Percentiles rank a stretch among this genome's conserved stretches.
Evolutionary conservation across 805 yeast genomes (phyloP).

Genomic region (Ogataea zsoltii): DNA sequence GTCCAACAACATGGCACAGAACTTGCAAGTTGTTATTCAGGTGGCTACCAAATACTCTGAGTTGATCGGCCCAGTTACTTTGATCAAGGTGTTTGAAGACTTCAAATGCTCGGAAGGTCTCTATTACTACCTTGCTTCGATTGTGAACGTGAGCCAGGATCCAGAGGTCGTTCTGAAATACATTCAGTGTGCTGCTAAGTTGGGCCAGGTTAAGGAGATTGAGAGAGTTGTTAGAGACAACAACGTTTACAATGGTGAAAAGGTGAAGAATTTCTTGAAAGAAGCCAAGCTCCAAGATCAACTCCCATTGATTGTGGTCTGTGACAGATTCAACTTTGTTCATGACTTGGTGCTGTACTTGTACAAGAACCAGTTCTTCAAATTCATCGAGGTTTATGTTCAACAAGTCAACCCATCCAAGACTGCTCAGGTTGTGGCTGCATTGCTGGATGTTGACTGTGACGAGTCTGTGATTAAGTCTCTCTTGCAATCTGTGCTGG

Average conservation of each 20-base stretch:
- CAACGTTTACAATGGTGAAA: slow-evolving; percentile 92
- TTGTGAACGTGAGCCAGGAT: slow-evolving; percentile 91
- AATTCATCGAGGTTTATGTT: slow-evolving; percentile 95
- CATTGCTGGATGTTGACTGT: slow-evolving; percentile 94
- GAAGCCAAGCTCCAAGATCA: slow-evolving; percentile 94
- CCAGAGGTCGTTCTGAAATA: slow-evolving; percentile 95
- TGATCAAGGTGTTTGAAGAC: slow-evolving; percentile 91
- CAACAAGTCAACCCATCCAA: slow-evolving; percentile 96
- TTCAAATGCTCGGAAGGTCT: slow-evolving; percentile 90
- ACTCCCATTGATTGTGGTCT: slow-evolving; percentile 92
- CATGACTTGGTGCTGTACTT: slow-evolving; percentile 92
- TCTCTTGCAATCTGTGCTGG: slow-evolving; percentile 80
- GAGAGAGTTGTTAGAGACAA: slow-evolving; percentile 95
- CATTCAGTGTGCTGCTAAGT: slow-evolving; percentile 88
- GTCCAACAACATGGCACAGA: slow-evolving; percentile 74
- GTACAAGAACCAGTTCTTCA: slow-evolving; percentile 93
- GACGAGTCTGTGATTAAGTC: slow-evolving; percentile 85
- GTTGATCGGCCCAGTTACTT: slow-evolving; percentile 78
- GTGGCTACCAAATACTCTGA: slow-evolving; percentile 97
- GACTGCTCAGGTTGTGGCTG: slow-evolving; percentile 96
- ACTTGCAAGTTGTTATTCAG: slow-evolving; percentile 90
- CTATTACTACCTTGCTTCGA: slow-evolving; percentile 88
- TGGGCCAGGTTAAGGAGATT: slow-evolving; percentile 89
- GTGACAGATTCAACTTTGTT: slow-evolving; percentile 87
- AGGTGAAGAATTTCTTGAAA: slow-evolving; percentile 94